Percentiles rank a stretch among this genome's conserved stretches.
Conservation (phyloP, 257 asterid genomes). For the Solanum verrucosum region DNA sequence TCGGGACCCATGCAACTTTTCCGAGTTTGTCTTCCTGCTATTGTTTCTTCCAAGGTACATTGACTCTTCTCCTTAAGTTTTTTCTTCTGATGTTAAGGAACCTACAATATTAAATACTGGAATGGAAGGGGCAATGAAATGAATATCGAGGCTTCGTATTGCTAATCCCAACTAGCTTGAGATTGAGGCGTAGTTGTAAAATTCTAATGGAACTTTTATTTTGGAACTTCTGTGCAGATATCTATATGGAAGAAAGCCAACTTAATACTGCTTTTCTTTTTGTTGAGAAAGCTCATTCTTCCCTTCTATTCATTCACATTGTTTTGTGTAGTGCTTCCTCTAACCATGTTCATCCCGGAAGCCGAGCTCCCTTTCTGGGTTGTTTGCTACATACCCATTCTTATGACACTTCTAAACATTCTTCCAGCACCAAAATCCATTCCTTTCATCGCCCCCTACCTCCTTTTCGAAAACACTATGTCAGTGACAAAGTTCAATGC, state of each 20-base stretch:
- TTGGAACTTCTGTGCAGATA: slow-evolving; percentile 29
- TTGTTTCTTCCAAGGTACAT: slow-evolving; percentile 47
- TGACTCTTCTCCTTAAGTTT: background rate
- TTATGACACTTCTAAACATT: slow-evolving; percentile 48
- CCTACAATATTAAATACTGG: background rate
- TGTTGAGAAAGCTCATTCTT: slow-evolving; percentile 55
- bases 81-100: background rate
- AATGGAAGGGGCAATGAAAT: background rate
- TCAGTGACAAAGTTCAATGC: slow-evolving; percentile 71
- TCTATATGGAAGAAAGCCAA: slow-evolving; percentile 60
- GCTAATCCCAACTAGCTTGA: background rate
- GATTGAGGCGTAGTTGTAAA: background rate
- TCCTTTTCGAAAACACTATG: slow-evolving; percentile 64
- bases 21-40: slow-evolving; percentile 55
- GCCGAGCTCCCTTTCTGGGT: slow-evolving; percentile 57
- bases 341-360: slow-evolving; percentile 65
- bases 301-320: slow-evolving; percentile 72
- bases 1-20: slow-evolving; percentile 82
- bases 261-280: slow-evolving; percentile 53
- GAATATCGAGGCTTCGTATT: background rate
- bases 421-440: slow-evolving; percentile 57
- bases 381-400: slow-evolving; percentile 45
- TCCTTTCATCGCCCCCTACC: slow-evolving; percentile 65
- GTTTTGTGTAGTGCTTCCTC: slow-evolving; percentile 58
- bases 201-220: background rate